These are phyloP conservation scores for Pelargonium citronellum DNA, from an alignment of 441 rosid genomes.

Conservation along the genomic window DNA sequence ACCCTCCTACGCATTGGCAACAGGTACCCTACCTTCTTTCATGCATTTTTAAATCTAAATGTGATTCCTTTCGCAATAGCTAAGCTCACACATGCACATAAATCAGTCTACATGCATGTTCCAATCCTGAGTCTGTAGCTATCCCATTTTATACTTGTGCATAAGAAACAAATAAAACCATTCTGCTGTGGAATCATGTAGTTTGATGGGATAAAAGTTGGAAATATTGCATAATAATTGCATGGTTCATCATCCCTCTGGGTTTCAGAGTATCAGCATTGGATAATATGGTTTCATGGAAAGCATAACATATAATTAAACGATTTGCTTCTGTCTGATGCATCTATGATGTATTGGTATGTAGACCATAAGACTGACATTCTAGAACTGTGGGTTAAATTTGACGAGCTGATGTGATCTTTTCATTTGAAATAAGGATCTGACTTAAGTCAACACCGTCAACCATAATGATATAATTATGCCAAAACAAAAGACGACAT, in stretches of 20 bases:
- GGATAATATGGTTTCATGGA: neutral
- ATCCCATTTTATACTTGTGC: neutral
- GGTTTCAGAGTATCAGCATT: neutral
- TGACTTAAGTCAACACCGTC: neutral
- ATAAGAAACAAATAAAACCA: constrained; percentile 1
- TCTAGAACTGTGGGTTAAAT: neutral
- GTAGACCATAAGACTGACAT: neutral
- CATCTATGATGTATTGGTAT: neutral
- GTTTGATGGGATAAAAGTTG: neutral
- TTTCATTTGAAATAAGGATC: no score
- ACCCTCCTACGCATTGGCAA: constrained; percentile 95
- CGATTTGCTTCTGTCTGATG: neutral
- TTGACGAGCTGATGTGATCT: neutral
- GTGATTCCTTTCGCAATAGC: neutral
- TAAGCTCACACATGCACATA: neutral
- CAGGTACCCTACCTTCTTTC: constrained; percentile 45
- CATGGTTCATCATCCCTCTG: neutral
- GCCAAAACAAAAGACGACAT: no score
- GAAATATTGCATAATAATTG: neutral
- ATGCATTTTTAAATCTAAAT: neutral
- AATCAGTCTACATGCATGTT: neutral
- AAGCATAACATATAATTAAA: no score
- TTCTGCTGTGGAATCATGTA: neutral
- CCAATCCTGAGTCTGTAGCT: neutral
- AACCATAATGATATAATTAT: neutral